Conservation (phyloP, 176 grass and related monocot species). For the Pharus latifolius region DNA sequence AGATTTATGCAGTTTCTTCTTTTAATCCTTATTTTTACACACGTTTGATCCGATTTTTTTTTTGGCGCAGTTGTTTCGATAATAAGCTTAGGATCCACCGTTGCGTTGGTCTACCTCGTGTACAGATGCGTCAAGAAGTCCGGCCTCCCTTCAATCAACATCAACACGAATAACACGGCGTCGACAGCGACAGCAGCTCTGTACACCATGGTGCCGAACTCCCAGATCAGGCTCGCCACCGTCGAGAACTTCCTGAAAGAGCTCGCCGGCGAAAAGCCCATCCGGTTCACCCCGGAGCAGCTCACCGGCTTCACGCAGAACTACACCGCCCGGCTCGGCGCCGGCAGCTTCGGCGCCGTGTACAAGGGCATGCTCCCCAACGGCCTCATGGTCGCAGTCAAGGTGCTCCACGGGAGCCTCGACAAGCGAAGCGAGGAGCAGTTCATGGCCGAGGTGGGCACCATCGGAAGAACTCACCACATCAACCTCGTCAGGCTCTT, state of each 20-base stretch:
- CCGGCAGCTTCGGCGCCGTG: conserved; percentile 17
- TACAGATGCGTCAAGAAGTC: not conserved
- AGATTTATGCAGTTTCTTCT: no score
- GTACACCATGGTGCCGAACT: not conserved
- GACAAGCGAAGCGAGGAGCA: not conserved
- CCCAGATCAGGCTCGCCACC: not conserved
- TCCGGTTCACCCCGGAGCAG: conserved; percentile 5
- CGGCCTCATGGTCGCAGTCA: conserved; percentile 16
- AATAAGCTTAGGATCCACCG: not conserved
- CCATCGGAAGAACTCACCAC: conserved; percentile 26
- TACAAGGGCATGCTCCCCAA: conserved; percentile 8
- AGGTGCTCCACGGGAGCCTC: not conserved
- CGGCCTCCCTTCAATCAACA: not conserved
- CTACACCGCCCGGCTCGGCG: conserved; percentile 14
- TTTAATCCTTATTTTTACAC: no score
- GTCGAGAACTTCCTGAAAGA: not conserved
- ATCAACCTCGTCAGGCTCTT: conserved; percentile 25
- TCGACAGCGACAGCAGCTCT: not conserved
- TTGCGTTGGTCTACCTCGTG: not conserved
- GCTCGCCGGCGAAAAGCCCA: not conserved
- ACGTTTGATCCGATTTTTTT: no score
- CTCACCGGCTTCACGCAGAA: not conserved
- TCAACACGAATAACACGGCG: not conserved
- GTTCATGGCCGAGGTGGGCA: conserved; percentile 37
- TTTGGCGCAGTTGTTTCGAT: not conserved